Conservation (phyloP, 192 early-diverging fungal genomes). For the Entomortierella lignicola region DNA sequence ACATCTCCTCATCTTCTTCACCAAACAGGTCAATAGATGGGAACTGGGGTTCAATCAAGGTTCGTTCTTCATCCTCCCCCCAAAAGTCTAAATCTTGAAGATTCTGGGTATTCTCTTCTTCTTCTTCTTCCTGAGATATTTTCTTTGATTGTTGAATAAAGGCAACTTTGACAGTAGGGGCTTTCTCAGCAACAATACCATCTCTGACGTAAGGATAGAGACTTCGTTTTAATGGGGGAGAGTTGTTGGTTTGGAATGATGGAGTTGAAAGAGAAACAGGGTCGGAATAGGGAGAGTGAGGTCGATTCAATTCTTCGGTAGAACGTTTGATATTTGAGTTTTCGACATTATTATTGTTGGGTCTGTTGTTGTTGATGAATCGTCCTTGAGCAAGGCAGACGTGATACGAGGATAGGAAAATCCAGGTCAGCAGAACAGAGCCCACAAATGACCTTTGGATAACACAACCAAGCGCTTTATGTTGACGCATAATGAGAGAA, state of each 20-base stretch:
- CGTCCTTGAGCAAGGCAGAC: not conserved
- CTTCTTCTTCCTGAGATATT: not conserved
- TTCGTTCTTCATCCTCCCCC: constrained; percentile 16
- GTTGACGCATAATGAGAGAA: constrained; percentile 17
- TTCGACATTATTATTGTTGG: constrained; percentile 6
- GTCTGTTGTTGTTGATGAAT: not conserved
- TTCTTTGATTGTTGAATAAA: not conserved
- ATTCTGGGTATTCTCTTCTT: too few relatives aligned
- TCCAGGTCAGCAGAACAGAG: constrained; percentile 19
- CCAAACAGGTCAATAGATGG: constrained; percentile 47
- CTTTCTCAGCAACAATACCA: not conserved
- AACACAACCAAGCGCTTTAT: not conserved
- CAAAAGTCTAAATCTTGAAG: constrained; percentile 8
- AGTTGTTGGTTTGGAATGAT: not conserved
- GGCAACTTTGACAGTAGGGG: not conserved
- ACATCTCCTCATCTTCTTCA: constrained; percentile 24
- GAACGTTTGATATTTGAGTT: too few relatives aligned
- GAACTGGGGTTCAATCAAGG: constrained; percentile 41
- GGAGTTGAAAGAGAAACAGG: not conserved
- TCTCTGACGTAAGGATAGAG: constrained; percentile 32
- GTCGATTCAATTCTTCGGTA: not conserved
- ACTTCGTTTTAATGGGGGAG: constrained; percentile 20
- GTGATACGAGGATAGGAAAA: constrained; percentile 12
- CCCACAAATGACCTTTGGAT: constrained; percentile 17
- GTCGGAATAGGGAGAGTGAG: constrained; percentile 12